Conservation (phyloP, 2,329 filamentous ascomycete genomes). For the Microthyrium microscopicum region DNA sequence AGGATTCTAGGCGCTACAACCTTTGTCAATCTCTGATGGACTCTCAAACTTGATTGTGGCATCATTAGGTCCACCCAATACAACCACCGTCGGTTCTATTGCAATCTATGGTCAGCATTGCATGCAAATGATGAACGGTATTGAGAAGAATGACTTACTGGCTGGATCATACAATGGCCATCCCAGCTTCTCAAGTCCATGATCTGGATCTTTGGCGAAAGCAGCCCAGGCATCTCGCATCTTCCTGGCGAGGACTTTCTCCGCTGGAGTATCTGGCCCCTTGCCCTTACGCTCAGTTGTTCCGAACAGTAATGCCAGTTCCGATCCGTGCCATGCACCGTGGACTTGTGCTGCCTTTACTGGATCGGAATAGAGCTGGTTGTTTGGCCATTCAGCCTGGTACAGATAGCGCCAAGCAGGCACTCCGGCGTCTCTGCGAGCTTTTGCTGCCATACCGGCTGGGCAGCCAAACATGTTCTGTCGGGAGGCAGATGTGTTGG, state of each 20-base stretch:
- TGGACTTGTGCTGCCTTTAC: no score
- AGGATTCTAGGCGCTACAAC: no score
- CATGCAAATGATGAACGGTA: no score
- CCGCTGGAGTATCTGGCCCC: not conserved
- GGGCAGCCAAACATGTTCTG: conserved; percentile 5
- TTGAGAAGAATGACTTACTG: no score
- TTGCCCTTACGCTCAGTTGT: conserved; percentile 2
- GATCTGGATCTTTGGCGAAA: conserved; percentile 8
- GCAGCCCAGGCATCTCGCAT: conserved; percentile 4
- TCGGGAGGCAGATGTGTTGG: not conserved
- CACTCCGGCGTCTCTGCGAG: not conserved
- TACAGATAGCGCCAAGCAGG: conserved; percentile 5
- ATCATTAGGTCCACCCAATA: not conserved
- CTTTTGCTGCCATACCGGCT: conserved; percentile 3
- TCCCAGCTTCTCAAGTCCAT: not conserved
- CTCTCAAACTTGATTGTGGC: conserved; percentile 1
- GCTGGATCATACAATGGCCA: conserved; percentile 8
- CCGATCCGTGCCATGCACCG: conserved; percentile 7
- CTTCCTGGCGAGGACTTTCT: conserved; percentile 1
- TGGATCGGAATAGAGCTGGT: no score
- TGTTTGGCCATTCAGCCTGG: conserved; percentile 4
- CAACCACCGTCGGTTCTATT: conserved; percentile 2
- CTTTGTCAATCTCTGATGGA: no score
- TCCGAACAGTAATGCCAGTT: conserved; percentile 6
- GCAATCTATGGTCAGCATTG: not conserved